phyloP scores from a whole-genome alignment of 371 early-diverging fungal species.

The Syncephalastrum racemosum region DNA sequence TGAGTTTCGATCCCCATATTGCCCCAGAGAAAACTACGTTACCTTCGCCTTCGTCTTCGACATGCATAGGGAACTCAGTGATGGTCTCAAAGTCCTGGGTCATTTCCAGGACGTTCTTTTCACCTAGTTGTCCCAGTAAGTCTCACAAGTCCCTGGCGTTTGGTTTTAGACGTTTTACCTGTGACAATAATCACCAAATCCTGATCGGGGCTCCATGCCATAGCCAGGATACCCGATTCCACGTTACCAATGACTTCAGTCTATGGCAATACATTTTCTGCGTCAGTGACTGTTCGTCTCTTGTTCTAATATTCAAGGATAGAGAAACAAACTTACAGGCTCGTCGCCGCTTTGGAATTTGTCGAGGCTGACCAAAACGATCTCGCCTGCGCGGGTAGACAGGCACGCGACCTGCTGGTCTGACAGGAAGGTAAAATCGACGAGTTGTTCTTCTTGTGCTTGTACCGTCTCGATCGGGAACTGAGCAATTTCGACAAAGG shows the following conservation, averaged over 20 bases:
- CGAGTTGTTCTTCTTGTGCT: constrained; percentile 18
- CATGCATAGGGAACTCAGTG: constrained; percentile 72
- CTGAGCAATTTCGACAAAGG: constrained; percentile 27
- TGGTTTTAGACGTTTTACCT: constrained; percentile 31
- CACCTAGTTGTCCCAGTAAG: constrained; percentile 37
- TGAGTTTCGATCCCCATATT: not conserved
- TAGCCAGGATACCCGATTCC: constrained; percentile 77
- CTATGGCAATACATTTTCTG: constrained; percentile 23
- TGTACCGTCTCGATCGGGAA: constrained; percentile 7
- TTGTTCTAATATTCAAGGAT: not conserved
- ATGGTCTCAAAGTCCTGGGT: constrained; percentile 92
- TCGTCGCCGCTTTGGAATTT: constrained; percentile 48
- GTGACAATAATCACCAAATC: constrained; percentile 85
- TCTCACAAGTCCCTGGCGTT: not conserved
- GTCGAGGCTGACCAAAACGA: constrained; percentile 63
- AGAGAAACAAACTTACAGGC: constrained; percentile 36
- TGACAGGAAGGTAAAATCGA: constrained; percentile 59
- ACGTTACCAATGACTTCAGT: constrained; percentile 73
- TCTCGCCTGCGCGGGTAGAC: constrained; percentile 67
- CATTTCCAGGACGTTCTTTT: constrained; percentile 83
- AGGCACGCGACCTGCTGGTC: constrained; percentile 70
- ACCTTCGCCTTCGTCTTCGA: constrained; percentile 72
- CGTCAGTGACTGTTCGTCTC: not conserved
- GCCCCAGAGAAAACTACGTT: not conserved
- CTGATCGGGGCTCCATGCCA: constrained; percentile 93